Conservation (phyloP, 768 basidiomycete species). For the Artomyces pyxidatus region DNA sequence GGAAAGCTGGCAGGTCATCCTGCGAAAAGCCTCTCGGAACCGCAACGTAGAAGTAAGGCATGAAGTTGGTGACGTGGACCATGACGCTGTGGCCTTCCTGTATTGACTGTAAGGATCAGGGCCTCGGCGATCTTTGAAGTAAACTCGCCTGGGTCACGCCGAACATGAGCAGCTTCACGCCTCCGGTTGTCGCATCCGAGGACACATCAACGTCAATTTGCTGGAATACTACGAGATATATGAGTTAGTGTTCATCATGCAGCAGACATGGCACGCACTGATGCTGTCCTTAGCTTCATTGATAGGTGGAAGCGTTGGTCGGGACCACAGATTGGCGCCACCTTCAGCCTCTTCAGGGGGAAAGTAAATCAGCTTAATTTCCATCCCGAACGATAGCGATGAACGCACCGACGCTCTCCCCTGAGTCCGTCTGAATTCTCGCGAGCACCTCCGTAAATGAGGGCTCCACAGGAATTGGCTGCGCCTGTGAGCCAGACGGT, state of each 20-base stretch:
- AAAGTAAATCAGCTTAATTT: neutral
- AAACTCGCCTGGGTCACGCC: constrained; percentile 78
- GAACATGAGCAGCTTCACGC: constrained; percentile 60
- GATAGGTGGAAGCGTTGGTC: constrained; percentile 49
- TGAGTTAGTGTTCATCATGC: neutral
- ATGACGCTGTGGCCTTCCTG: constrained; percentile 87
- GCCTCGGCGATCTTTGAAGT: neutral
- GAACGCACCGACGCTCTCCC: constrained; percentile 14
- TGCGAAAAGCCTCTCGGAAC: constrained; percentile 76
- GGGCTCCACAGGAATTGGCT: constrained; percentile 9
- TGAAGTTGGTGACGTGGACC: constrained; percentile 70
- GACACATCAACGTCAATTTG: constrained; percentile 90
- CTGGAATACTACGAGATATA: constrained; percentile 64
- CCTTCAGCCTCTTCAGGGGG: constrained; percentile 54
- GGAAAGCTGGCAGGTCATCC: constrained; percentile 59
- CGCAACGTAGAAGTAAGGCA: constrained; percentile 90
- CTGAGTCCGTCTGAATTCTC: constrained; percentile 26
- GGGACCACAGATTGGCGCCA: constrained; percentile 67
- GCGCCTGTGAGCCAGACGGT: constrained; percentile 16
- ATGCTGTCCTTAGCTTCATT: constrained; percentile 59
- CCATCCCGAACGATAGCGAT: neutral
- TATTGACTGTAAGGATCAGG: neutral
- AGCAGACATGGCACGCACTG: constrained; percentile 33
- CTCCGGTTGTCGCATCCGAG: constrained; percentile 32
- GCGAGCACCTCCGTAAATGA: constrained; percentile 35